These are phyloP conservation scores for Diaporthe vexans DNA, from an alignment of 2,329 filamentous ascomycete genomes.

Conservation along the genomic window DNA sequence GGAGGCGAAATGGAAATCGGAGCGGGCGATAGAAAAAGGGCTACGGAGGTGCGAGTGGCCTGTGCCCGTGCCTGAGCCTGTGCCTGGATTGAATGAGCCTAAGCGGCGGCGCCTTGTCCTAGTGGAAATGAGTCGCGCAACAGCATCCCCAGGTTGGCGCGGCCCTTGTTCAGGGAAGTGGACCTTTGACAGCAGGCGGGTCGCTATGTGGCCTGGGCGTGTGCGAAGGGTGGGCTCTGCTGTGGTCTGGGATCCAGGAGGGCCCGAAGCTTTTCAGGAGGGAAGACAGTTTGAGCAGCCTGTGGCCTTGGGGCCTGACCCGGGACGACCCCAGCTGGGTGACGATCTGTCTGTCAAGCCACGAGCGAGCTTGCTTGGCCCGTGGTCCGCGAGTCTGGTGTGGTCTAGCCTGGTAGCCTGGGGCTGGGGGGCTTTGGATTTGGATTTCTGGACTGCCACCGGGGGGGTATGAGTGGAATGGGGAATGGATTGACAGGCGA, in stretches of 20 bases:
- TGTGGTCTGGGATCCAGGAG: conserved; percentile 35
- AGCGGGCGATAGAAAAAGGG: conserved; percentile 40
- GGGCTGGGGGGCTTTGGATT: neutral
- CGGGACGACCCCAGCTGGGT: conserved; percentile 27
- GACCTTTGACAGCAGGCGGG: conserved; percentile 36
- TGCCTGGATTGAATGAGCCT: conserved; percentile 37
- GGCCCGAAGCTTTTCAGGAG: conserved; percentile 37
- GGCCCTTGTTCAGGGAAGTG: conserved; percentile 37
- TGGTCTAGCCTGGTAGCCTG: conserved; percentile 1
- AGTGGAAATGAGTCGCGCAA: conserved; percentile 41
- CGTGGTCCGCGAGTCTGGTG: conserved; percentile 24
- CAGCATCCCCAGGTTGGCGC: conserved; percentile 39
- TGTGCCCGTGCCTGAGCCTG: conserved; percentile 27
- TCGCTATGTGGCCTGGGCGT: conserved; percentile 40
- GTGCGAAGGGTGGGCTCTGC: conserved; percentile 16
- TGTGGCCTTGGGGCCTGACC: conserved; percentile 32
- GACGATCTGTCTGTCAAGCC: conserved; percentile 33
- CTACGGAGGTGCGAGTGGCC: conserved; percentile 34
- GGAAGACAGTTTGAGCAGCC: conserved; percentile 30
- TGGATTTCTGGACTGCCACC: neutral
- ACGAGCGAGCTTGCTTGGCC: conserved; percentile 29
- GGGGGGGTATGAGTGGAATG: conserved; percentile 1
- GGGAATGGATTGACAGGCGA: conserved; percentile 15
- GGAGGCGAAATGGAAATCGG: conserved; percentile 39
- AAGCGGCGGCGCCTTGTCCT: conserved; percentile 35